These are phyloP conservation scores for Thelonectria discophora DNA, from an alignment of 2,329 filamentous ascomycete species.

Conservation along the genomic window DNA sequence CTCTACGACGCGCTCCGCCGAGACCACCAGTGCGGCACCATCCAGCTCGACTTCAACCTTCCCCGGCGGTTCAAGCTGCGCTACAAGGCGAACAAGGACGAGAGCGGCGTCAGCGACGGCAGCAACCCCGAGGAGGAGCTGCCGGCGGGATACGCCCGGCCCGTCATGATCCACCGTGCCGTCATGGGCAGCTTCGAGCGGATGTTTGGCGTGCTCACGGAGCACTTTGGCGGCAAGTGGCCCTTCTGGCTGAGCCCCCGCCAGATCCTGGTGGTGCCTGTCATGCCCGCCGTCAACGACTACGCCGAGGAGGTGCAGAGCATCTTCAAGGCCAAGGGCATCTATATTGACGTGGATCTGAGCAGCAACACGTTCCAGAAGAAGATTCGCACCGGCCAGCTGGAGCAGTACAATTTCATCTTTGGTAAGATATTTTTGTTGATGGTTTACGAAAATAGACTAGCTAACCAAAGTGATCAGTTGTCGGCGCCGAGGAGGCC, in stretches of 20 bases:
- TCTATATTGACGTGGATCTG: slow-evolving; percentile 70
- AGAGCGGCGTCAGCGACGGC: slow-evolving; percentile 54
- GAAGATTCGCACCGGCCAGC: slow-evolving; percentile 85
- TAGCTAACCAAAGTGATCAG: slow-evolving; percentile 46
- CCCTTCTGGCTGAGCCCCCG: slow-evolving; percentile 89
- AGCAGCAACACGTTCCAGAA: slow-evolving; percentile 84
- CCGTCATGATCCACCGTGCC: slow-evolving; percentile 88
- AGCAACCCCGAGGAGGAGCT: slow-evolving; percentile 56
- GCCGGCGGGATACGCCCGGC: slow-evolving; percentile 76
- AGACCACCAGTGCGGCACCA: slow-evolving; percentile 72
- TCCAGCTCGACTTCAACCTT: slow-evolving; percentile 93
- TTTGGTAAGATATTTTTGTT: slow-evolving; percentile 60
- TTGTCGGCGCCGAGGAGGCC: slow-evolving; percentile 70
- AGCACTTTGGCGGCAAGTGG: slow-evolving; percentile 90
- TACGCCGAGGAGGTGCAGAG: slow-evolving; percentile 79
- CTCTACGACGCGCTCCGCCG: slow-evolving; percentile 87
- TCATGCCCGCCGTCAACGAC: slow-evolving; percentile 81
- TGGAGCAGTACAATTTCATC: slow-evolving; percentile 86
- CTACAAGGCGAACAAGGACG: slow-evolving; percentile 61
- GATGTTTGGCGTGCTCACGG: slow-evolving; percentile 78
- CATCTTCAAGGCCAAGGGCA: slow-evolving; percentile 71
- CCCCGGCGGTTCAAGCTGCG: slow-evolving; percentile 53
- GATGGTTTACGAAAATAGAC: not conserved
- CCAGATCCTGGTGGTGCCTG: slow-evolving; percentile 68
- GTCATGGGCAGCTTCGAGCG: slow-evolving; percentile 76